Evolutionary conservation across 805 yeast species (phyloP).

Genomic region (baker's yeast (Saccharomyces cerevisiae)): DNA sequence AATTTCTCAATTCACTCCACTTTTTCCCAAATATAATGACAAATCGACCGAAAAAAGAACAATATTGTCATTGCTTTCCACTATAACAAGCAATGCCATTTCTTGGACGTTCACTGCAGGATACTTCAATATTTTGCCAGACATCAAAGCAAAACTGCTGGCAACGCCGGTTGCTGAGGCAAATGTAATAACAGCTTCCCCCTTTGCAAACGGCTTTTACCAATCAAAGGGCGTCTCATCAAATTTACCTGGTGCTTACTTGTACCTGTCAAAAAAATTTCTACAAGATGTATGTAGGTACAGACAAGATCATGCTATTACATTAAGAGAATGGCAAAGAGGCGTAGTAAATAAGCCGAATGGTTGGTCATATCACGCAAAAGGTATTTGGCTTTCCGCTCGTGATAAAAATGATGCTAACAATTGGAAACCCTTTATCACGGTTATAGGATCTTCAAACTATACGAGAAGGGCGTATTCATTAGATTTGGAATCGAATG

Average conservation of each 20-base stretch:
- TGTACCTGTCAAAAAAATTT: slow-evolving; percentile 64
- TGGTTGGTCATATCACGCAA: slow-evolving; percentile 98
- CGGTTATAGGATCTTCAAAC: slow-evolving; percentile 87
- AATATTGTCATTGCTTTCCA: slow-evolving; percentile 51
- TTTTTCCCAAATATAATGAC: slow-evolving; percentile 44
- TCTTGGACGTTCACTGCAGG: slow-evolving; percentile 93
- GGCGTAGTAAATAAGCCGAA: slow-evolving; percentile 72
- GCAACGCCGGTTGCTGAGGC: slow-evolving; percentile 39
- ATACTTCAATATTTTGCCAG: slow-evolving; percentile 83
- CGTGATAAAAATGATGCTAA: slow-evolving; percentile 31
- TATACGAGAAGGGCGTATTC: slow-evolving; percentile 86
- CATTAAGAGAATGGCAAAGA: slow-evolving; percentile 73
- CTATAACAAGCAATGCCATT: slow-evolving; percentile 42
- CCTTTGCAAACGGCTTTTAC: slow-evolving; percentile 89
- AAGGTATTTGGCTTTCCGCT: slow-evolving; percentile 77
- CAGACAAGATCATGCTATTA: slow-evolving; percentile 40
- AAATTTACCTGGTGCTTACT: slow-evolving; percentile 78
- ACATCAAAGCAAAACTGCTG: slow-evolving; percentile 51
- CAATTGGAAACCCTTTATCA: slow-evolving; percentile 54
- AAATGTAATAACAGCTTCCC: slow-evolving; percentile 80
- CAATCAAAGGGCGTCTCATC: slow-evolving; percentile 74
- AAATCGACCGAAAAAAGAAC: slow-evolving; percentile 78
- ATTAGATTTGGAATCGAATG: slow-evolving; percentile 83
- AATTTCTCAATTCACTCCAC: slow-evolving; percentile 82
- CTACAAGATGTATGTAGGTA: slow-evolving; percentile 40